Evolutionary conservation across 2,329 filamentous ascomycete species (phyloP), one percentile per base, ranked within the genome.

Genomic region (Raffaelea deltoideospora): DNA sequence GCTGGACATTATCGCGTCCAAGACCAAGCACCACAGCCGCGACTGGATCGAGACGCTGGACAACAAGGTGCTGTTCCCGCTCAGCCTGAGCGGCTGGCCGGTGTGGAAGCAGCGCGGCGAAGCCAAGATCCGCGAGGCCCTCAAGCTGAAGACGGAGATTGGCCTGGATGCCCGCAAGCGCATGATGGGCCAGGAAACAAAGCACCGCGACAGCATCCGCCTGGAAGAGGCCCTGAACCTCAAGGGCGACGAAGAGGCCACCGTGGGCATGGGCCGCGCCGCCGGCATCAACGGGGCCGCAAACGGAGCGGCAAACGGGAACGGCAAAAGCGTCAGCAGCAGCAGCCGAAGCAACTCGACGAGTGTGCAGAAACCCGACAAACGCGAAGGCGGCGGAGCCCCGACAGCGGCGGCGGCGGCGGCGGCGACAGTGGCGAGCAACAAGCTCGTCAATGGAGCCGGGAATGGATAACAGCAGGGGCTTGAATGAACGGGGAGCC

Each of bases 1-100:
- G 46, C 63, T 82, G 35, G 74, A 80, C 45, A 64, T 75, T 31
- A 66, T 81, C 43, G 70, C 72, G 10, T 64, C 65, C 37, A 61
- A 58, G 10, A 65, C 67, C 1, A 57, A 68, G 26, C 70, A 70
- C 3, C 58, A 57, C 27, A 56, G 60, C 31, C 51, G 59, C 4
- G 59, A 72, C 17, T 79, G 75, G 55, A 50, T 59, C 36, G 53
- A 54, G 44, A 50, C 43, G 1, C 42, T 49, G 11, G 48, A 56
- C 37, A 62, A 61, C 48, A 50, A 52, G 38, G 56, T 60, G 22
- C 44, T 62, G 27, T 60, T 53, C 50, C 59, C 58, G 2, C 52
- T 60, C 23, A 61, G 64, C 48, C 53, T 55, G 42, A 56, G 54
- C 39, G 62, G 64, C 22, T 69, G 59, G 47, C 52, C 52, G 4